Conservation (phyloP, 345 rosid species). For the Eucalyptus erythrocorys region DNA sequence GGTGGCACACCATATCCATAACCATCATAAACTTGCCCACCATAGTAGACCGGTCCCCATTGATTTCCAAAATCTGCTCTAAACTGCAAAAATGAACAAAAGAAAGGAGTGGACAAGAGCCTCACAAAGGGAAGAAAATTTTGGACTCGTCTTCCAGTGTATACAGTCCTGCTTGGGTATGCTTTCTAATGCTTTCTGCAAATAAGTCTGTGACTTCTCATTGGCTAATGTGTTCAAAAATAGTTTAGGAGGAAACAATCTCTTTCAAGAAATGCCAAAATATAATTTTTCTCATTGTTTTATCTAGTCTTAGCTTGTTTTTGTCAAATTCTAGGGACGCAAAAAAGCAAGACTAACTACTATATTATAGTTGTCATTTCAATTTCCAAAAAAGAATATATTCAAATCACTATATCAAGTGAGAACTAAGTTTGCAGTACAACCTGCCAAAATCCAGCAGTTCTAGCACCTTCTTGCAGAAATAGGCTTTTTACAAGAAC, state of each 20-base stretch:
- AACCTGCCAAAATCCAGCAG: not conserved
- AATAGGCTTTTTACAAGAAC: not conserved
- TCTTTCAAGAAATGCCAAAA: not conserved
- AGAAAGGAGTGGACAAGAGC: not conserved
- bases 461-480: not conserved
- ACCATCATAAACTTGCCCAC: slow-evolving; percentile 71
- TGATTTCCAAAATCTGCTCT: slow-evolving; percentile 70
- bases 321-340: not conserved
- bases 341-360: not conserved
- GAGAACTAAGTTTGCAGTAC: not conserved
- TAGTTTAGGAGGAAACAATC: not conserved
- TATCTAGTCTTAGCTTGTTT: not conserved
- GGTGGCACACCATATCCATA: slow-evolving; percentile 73
- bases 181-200: not conserved
- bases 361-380: not conserved
- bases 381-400: not conserved
- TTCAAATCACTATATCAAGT: not conserved
- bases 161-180: not conserved
- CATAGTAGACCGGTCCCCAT: slow-evolving; percentile 68
- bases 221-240: not conserved
- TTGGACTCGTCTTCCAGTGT: not conserved
- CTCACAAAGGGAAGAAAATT: not conserved
- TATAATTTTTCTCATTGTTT: not conserved
- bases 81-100: slow-evolving; percentile 21
- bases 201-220: not conserved